Percentiles rank a stretch among this genome's conserved stretches.
phyloP scores from a whole-genome alignment of 2,329 filamentous ascomycete species.

The Cladosporium sp. region DNA sequence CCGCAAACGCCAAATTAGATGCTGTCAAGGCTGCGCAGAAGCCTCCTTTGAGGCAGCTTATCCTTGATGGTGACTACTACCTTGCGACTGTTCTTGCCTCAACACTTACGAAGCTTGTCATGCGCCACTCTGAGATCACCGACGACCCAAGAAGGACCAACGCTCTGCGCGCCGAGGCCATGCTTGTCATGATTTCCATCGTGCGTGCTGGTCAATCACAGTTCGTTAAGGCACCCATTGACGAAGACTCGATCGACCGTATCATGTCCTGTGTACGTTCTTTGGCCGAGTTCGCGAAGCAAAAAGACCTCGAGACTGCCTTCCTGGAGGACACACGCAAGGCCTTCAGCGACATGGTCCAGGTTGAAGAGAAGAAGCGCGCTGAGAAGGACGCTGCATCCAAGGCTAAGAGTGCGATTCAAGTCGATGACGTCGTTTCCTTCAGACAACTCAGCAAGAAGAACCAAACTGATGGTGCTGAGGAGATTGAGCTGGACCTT shows the following conservation, averaged over 20 bases:
- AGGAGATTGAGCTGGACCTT: constrained; percentile 84
- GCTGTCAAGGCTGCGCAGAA: constrained; percentile 97
- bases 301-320: constrained; percentile 84
- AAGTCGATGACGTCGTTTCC: constrained; percentile 90
- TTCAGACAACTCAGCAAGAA: constrained; percentile 94
- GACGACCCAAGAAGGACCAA: constrained; percentile 83
- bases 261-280: constrained; percentile 97
- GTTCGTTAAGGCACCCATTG: constrained; percentile 94
- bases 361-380: constrained; percentile 95
- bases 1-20: constrained; percentile 84
- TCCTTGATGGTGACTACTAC: constrained; percentile 96
- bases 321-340: constrained; percentile 94
- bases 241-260: constrained; percentile 96
- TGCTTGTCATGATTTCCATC: constrained; percentile 99
- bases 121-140: constrained; percentile 94
- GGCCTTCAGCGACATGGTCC: constrained; percentile 95
- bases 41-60: constrained; percentile 87
- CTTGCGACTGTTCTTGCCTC: constrained; percentile 91
- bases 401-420: constrained; percentile 88
- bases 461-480: constrained; percentile 72
- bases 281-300: constrained; percentile 81
- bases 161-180: constrained; percentile 88
- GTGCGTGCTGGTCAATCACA: constrained; percentile 98
- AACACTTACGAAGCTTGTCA: constrained; percentile 93
- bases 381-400: constrained; percentile 90